Evolutionary conservation across 169 alveolate genomes (phyloP).

Genomic region (Plasmodium coatneyi): DNA sequence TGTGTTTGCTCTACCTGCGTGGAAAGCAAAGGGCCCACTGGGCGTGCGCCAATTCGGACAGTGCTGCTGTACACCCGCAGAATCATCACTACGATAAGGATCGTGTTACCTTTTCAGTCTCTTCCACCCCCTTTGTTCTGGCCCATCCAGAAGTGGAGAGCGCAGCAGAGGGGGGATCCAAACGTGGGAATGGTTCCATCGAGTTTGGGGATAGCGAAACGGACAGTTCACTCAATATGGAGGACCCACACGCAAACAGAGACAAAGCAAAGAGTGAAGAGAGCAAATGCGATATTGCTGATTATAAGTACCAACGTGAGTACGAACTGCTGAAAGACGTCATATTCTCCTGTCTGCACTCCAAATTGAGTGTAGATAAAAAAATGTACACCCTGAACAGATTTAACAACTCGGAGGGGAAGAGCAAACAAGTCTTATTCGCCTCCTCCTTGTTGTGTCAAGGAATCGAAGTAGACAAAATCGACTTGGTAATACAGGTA

Average conservation of each 20-base stretch:
- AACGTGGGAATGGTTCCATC: neutral
- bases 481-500: conserved; percentile 69
- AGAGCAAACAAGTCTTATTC: conserved; percentile 37
- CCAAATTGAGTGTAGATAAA: conserved; percentile 60
- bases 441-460: conserved; percentile 49
- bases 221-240: neutral
- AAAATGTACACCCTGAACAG: conserved; percentile 52
- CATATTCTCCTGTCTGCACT: conserved; percentile 33
- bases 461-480: conserved; percentile 65
- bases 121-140: conserved; percentile 26
- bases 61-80: neutral
- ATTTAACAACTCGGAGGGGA: conserved; percentile 24
- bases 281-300: neutral
- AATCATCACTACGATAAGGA: conserved; percentile 34
- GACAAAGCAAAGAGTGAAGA: neutral
- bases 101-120: conserved; percentile 27
- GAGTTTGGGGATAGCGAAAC: neutral
- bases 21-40: conserved; percentile 1
- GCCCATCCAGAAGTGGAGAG: neutral
- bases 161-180: neutral
- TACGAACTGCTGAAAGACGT: conserved; percentile 35
- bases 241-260: neutral
- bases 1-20: conserved; percentile 33
- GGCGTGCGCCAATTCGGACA: neutral
- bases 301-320: conserved; percentile 2